These are phyloP conservation scores for Choricystis sp. DNA, from an alignment of 139 green algal genomes.

Conservation along the genomic window DNA sequence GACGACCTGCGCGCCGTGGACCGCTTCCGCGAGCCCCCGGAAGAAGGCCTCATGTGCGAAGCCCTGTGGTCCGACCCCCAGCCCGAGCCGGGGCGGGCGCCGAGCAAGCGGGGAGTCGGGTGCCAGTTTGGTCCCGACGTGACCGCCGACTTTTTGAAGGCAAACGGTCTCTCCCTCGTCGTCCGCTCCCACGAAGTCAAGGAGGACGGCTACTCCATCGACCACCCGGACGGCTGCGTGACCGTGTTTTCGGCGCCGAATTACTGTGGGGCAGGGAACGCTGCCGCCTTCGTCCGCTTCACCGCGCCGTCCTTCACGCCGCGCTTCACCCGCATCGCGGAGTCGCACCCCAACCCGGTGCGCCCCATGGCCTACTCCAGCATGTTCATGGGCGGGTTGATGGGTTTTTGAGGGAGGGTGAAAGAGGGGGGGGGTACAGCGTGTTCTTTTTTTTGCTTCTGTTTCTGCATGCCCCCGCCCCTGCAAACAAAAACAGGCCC, in stretches of 20 bases:
- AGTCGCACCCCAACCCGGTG: slow-evolving; percentile 71
- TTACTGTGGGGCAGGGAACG: slow-evolving; percentile 72
- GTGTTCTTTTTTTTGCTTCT: too few species aligned
- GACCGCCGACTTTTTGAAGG: slow-evolving; percentile 64
- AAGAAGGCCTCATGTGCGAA: slow-evolving; percentile 94
- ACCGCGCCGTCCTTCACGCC: slow-evolving; percentile 80
- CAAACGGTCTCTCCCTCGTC: slow-evolving; percentile 74
- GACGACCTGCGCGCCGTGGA: slow-evolving; percentile 75
- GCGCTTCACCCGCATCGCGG: slow-evolving; percentile 67
- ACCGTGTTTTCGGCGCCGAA: slow-evolving; percentile 97
- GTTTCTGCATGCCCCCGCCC: too few species aligned
- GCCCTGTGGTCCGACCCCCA: slow-evolving; percentile 88
- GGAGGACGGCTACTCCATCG: slow-evolving; percentile 86
- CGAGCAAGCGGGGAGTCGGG: slow-evolving; percentile 85
- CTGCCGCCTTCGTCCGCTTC: slow-evolving; percentile 89
- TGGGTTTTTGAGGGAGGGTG: slow-evolving; percentile 12
- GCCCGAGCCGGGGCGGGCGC: slow-evolving; percentile 37
- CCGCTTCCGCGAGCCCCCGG: slow-evolving; percentile 74
- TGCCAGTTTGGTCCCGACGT: slow-evolving; percentile 67
- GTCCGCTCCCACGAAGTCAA: slow-evolving; percentile 86
- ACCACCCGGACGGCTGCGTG: slow-evolving; percentile 71
- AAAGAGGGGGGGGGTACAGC: too few species aligned
- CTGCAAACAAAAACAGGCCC: too few species aligned
- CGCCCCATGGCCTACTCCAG: slow-evolving; percentile 83
- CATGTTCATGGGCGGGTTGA: slow-evolving; percentile 16